These are phyloP conservation scores for Gloeostereum incarnatum DNA, from an alignment of 768 basidiomycete species.

Conservation along the genomic window DNA sequence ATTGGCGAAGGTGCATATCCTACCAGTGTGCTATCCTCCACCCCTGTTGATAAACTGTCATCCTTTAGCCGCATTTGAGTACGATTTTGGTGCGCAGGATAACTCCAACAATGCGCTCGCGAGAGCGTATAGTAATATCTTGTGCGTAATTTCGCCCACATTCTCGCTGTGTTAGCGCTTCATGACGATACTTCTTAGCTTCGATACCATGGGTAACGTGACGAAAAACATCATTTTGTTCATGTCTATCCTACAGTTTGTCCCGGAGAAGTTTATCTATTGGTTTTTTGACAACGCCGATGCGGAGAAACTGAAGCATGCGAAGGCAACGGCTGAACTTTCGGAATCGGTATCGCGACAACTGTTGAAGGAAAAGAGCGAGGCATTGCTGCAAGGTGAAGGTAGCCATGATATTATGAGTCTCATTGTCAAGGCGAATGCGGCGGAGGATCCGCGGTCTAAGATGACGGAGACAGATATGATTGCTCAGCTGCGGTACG, in stretches of 20 bases:
- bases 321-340: neutral
- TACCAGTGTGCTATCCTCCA: neutral
- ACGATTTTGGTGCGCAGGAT: conserved; percentile 32
- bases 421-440: conserved; percentile 17
- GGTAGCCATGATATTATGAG: conserved; percentile 22
- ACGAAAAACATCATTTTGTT: conserved; percentile 13
- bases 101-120: conserved; percentile 25
- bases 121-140: conserved; percentile 23
- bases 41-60: conserved; percentile 19
- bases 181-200: neutral
- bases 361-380: conserved; percentile 1
- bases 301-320: conserved; percentile 9
- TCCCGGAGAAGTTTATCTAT: neutral
- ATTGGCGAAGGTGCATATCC: conserved; percentile 23
- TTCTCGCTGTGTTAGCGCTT: neutral
- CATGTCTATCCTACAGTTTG: neutral
- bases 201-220: conserved; percentile 16
- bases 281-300: conserved; percentile 13
- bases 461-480: conserved; percentile 16
- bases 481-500: conserved; percentile 17
- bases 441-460: conserved; percentile 6
- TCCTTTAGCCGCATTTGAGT: conserved; percentile 24
- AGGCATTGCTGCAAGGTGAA: conserved; percentile 5
- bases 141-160: no score
- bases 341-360: neutral